These are phyloP conservation scores for Penicillium sp. DNA, from an alignment of 2,329 filamentous ascomycete genomes.

Conservation along the genomic window DNA sequence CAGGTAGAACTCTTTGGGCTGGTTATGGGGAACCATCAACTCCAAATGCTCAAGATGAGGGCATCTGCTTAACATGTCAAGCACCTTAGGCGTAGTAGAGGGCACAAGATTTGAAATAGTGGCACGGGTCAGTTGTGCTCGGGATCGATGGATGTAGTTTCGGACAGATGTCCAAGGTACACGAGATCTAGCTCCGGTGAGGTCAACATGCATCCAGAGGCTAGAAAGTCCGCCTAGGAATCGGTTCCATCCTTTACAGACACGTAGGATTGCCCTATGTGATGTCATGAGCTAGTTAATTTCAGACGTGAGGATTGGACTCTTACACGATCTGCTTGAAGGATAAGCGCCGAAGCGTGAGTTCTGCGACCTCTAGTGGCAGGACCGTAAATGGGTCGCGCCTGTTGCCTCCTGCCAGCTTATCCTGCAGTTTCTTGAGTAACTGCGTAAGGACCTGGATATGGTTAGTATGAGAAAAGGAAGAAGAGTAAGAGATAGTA, in stretches of 20 bases:
- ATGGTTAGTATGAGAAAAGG: neutral
- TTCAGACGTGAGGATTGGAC: neutral
- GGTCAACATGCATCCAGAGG: slow-evolving; percentile 48
- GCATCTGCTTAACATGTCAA: slow-evolving; percentile 30
- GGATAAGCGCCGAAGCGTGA: slow-evolving; percentile 45
- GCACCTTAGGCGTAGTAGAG: slow-evolving; percentile 19
- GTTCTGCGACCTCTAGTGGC: slow-evolving; percentile 47
- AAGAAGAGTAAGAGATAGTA: neutral
- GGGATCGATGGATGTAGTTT: slow-evolving; percentile 30
- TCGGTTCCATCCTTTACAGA: slow-evolving; percentile 49
- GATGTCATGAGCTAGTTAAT: neutral
- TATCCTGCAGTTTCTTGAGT: slow-evolving; percentile 41
- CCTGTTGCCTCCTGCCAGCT: slow-evolving; percentile 34
- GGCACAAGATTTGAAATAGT: slow-evolving; percentile 24
- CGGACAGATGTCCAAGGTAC: slow-evolving; percentile 35
- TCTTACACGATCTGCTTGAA: slow-evolving; percentile 45
- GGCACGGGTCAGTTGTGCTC: slow-evolving; percentile 28
- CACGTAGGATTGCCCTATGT: slow-evolving; percentile 41
- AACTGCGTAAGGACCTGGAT: slow-evolving; percentile 23
- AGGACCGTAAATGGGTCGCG: slow-evolving; percentile 46
- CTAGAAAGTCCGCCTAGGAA: slow-evolving; percentile 42
- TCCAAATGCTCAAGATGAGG: slow-evolving; percentile 28
- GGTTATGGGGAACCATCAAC: slow-evolving; percentile 16
- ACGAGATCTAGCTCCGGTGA: slow-evolving; percentile 38
- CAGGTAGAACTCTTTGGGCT: slow-evolving; percentile 17